Conservation (phyloP, 78 protist genomes). For the Pigoraptor vietnamica region DNA sequence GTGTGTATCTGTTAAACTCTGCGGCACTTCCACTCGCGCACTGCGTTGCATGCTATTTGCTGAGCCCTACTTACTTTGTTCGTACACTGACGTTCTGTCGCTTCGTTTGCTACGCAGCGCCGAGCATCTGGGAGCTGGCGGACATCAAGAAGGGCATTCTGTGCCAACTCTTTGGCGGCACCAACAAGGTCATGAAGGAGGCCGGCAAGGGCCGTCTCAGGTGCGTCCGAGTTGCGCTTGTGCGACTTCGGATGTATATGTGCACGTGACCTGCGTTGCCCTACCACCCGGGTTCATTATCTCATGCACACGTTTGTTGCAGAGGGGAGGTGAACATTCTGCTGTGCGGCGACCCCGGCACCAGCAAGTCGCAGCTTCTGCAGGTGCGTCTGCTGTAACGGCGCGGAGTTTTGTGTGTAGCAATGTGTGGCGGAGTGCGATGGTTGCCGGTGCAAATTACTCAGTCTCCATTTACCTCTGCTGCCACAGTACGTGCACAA, state of each 20-base stretch:
- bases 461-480: not conserved
- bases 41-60: too few species aligned
- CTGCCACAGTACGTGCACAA: slow-evolving; percentile 90
- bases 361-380: slow-evolving; percentile 96
- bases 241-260: too few species aligned
- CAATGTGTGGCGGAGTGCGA: too few species aligned
- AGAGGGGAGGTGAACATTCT: slow-evolving; percentile 95
- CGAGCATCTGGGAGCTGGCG: slow-evolving; percentile 92
- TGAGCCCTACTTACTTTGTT: too few species aligned
- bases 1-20: too few species aligned
- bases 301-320: too few species aligned
- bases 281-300: too few species aligned
- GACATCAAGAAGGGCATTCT: slow-evolving; percentile 94
- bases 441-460: too few species aligned
- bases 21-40: too few species aligned
- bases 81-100: not conserved
- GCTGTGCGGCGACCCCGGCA: slow-evolving; percentile 99
- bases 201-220: slow-evolving; percentile 27
- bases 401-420: not conserved
- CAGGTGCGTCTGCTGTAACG: slow-evolving; percentile 48
- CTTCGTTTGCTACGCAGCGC: slow-evolving; percentile 55
- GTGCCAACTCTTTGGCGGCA: slow-evolving; percentile 96
- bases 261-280: too few species aligned
- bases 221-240: not conserved
- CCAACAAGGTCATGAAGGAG: slow-evolving; percentile 28